Evolutionary conservation across 306 rosid species (phyloP).

Genomic region (Argentina anserina): DNA sequence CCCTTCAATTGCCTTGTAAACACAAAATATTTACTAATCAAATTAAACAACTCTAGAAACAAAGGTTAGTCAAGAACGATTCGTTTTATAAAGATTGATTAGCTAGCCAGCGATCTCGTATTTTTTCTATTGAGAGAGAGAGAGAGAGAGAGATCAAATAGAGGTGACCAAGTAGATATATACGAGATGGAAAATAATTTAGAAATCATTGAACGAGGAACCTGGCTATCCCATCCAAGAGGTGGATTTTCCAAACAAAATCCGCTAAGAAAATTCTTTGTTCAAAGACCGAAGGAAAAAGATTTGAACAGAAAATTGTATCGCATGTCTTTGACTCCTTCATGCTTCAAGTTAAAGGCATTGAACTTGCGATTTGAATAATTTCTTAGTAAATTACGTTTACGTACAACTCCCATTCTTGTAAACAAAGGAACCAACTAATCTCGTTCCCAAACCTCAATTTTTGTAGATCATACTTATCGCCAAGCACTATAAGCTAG

Average conservation of each 20-base stretch:
- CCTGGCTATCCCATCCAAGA: slow-evolving; percentile 31
- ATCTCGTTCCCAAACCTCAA: neutral
- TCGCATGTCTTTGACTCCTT: slow-evolving; percentile 8
- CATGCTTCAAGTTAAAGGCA: slow-evolving; percentile 10
- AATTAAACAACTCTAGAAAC: neutral
- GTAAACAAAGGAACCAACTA: slow-evolving; percentile 10
- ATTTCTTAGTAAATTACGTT: neutral
- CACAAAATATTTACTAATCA: neutral
- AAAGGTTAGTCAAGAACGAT: slow-evolving; percentile 19
- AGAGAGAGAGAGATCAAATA: neutral
- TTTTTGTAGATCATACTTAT: slow-evolving; percentile 1
- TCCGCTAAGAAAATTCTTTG: slow-evolving; percentile 17
- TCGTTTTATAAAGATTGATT: neutral
- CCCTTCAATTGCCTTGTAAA: slow-evolving; percentile 10
- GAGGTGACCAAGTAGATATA: neutral
- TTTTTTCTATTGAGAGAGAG: neutral
- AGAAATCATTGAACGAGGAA: slow-evolving; percentile 30
- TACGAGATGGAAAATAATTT: slow-evolving; percentile 18
- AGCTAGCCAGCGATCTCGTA: neutral
- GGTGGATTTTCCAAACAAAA: too few species aligned
- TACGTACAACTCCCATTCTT: neutral
- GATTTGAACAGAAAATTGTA: slow-evolving; percentile 5
- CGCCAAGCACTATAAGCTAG: neutral
- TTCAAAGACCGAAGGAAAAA: slow-evolving; percentile 4
- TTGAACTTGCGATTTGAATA: neutral